These are phyloP conservation scores for Funneliformis geosporum DNA, from an alignment of 192 early-diverging fungal genomes.

Conservation along the genomic window DNA sequence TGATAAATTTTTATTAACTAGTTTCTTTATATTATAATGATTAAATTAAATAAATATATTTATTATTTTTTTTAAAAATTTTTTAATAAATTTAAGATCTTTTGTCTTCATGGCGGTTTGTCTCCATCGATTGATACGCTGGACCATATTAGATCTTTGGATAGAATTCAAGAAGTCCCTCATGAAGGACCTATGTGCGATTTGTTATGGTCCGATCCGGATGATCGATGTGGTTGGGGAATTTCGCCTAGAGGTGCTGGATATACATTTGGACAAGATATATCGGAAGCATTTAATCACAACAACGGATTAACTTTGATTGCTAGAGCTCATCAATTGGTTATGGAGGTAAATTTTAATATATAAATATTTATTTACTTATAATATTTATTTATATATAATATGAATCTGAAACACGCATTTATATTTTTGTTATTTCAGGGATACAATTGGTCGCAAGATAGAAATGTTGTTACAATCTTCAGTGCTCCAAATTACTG, in stretches of 20 bases:
- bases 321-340: constrained; percentile 91
- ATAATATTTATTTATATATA: too few species aligned
- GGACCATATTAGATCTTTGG: constrained; percentile 94
- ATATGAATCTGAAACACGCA: too few species aligned
- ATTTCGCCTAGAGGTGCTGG: constrained; percentile 86
- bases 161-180: constrained; percentile 91
- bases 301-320: constrained; percentile 98
- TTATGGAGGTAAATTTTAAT: constrained; percentile 69
- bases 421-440: not conserved
- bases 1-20: not conserved
- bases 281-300: constrained; percentile 84
- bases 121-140: constrained; percentile 94
- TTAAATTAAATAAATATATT: not conserved
- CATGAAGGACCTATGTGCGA: constrained; percentile 89
- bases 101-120: constrained; percentile 98
- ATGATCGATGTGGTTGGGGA: constrained; percentile 84
- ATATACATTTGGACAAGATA: constrained; percentile 89
- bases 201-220: constrained; percentile 86
- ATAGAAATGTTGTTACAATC: constrained; percentile 98
- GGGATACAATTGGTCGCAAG: constrained; percentile 98
- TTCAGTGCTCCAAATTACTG: constrained; percentile 99
- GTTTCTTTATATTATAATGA: not conserved
- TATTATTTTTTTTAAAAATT: too few species aligned
- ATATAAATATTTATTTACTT: too few species aligned
- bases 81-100: constrained; percentile 59